Percentiles rank a stretch among this genome's conserved stretches.
Evolutionary conservation across 2,329 filamentous ascomycete species (phyloP).

Genomic region (Xylariaceae sp.): DNA sequence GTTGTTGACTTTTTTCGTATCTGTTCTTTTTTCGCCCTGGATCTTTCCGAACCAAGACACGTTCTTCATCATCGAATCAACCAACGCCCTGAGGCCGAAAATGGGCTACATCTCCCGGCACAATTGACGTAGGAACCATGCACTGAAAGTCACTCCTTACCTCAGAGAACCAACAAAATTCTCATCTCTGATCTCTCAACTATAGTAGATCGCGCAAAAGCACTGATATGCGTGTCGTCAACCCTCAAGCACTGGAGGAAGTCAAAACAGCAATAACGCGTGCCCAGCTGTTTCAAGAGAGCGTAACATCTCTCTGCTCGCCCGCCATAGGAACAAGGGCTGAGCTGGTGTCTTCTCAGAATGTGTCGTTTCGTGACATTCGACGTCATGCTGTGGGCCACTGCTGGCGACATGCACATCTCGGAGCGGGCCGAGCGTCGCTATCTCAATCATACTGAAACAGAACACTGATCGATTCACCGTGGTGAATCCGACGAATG

Average conservation of each 20-base stretch:
- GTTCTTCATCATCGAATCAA: slow-evolving; percentile 18
- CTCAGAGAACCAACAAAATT: slow-evolving; percentile 5
- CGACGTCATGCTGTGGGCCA: slow-evolving; percentile 2
- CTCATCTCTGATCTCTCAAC: slow-evolving; percentile 8
- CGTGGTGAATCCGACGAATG: slow-evolving; percentile 92
- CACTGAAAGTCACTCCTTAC: slow-evolving; percentile 14
- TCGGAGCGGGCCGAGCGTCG: background rate
- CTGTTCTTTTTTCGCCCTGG: slow-evolving; percentile 12
- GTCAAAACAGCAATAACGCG: slow-evolving; percentile 8
- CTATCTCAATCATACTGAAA: slow-evolving; percentile 69
- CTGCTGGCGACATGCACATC: background rate
- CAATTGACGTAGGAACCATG: slow-evolving; percentile 12
- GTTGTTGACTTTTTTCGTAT: slow-evolving; percentile 12
- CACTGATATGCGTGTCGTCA: slow-evolving; percentile 3
- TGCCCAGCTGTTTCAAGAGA: slow-evolving; percentile 1
- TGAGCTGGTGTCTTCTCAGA: background rate
- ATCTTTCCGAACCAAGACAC: slow-evolving; percentile 20
- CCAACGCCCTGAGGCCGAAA: slow-evolving; percentile 14
- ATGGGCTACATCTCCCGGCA: slow-evolving; percentile 14
- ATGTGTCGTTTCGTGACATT: background rate
- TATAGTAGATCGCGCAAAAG: slow-evolving; percentile 2
- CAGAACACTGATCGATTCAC: slow-evolving; percentile 92
- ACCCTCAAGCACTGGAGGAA: slow-evolving; percentile 10
- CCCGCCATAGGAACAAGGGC: background rate
- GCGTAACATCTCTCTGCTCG: slow-evolving; percentile 2